Base-by-base conservation (phyloP, 2,329 filamentous ascomycete species). In the Trichoderma simmonsii region DNA sequence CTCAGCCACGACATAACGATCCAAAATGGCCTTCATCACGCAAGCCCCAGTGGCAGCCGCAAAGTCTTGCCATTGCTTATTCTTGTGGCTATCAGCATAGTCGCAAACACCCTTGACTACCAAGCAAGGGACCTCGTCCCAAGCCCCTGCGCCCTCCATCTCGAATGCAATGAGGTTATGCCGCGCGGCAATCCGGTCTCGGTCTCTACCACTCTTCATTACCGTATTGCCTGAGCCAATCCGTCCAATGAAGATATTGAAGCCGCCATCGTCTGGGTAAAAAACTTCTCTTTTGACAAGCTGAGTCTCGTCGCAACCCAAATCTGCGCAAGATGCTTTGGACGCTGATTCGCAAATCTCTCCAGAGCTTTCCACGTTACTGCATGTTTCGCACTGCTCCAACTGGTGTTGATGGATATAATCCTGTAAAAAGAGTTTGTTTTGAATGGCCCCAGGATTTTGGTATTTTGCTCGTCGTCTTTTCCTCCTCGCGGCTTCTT, bases 61-160 rank as follows among this genome's bases (percentile, higher is more conserved):
- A 75, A 81, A 83, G 1, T 72, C 65, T 63, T 83, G 81, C 79
- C 79, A 83, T 1, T 26, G 70, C 56, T 81, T 81, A 66, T 76
- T 80, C 70, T 83, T 82, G 72, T 83, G 82, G 26, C 80, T 79
- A 71, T 84, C 82, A 0, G 80, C 78, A 56, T 84, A 84, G 74
- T 83, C 80, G 64, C 78, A 81, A 0, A 82, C 78, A 1, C 80
- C 80, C 32, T 81, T 80, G 54, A 83, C 79, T 1, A 80, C 75
- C 0, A 83, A 48, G 34, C 79, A 81, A 0, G 81, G 80, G 5
- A 82, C 72, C 0, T 75, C 71, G 5, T 78, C 76, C 75, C 76
- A 79, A 0, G 76, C 66, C 1, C 79, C 79, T 3, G 78, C 79
- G 0, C 77, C 77, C 64, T 79, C 79, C 79, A 79, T 81, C 73